Evolutionary conservation across 306 rosid genomes (phyloP).

Genomic region (Abrus pulchellus): DNA sequence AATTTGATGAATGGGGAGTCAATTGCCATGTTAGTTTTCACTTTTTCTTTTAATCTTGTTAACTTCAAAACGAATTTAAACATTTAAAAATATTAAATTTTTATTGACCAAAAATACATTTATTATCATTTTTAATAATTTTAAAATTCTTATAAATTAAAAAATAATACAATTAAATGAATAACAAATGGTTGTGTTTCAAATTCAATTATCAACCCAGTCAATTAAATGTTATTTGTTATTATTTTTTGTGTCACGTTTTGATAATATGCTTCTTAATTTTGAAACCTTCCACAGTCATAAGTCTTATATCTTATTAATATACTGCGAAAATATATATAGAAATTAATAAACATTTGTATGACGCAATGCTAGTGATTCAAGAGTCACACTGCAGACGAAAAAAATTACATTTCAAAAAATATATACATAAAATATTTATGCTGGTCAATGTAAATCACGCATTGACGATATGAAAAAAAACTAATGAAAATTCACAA

Average conservation of each 20-base stretch:
- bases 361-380: not conserved
- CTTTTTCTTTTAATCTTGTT: no score
- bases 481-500: not conserved
- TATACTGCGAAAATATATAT: not conserved
- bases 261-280: not conserved
- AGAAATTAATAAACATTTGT: not conserved
- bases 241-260: not conserved
- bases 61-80: no score
- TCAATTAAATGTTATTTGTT: not conserved
- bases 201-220: not conserved
- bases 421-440: not conserved
- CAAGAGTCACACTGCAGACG: not conserved
- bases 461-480: not conserved
- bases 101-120: not conserved
- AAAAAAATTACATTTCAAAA: not conserved
- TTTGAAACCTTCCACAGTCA: slow-evolving; percentile 6
- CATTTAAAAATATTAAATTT: no score
- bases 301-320: not conserved
- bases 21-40: slow-evolving; percentile 13
- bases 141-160: not conserved
- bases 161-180: not conserved
- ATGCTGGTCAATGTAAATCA: not conserved
- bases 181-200: not conserved
- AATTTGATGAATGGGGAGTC: slow-evolving; percentile 1
- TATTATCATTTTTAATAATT: not conserved